Evolutionary conservation across 179 eudicot species (phyloP).

Genomic region (Sideroxylon spinosum): DNA sequence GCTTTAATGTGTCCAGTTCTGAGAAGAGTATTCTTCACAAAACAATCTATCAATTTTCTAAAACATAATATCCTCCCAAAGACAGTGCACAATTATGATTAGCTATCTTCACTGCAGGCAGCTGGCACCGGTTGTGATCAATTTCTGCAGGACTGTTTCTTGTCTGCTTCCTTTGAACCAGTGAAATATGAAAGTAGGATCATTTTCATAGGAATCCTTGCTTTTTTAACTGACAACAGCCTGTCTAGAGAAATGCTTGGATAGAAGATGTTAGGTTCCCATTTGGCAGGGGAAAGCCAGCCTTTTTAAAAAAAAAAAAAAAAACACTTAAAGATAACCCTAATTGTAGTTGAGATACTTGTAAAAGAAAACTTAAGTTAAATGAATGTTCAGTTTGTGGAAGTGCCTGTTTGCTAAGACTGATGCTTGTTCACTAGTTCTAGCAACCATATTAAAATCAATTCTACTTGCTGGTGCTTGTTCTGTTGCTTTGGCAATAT

Average conservation of each 20-base stretch:
- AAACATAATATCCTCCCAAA: not conserved
- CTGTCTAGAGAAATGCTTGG: not conserved
- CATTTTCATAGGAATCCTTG: not conserved
- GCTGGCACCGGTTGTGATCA: not conserved
- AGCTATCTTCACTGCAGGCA: not conserved
- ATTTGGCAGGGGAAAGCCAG: not conserved
- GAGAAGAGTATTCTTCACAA: not conserved
- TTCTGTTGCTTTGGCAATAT: not conserved
- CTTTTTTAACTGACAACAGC: not conserved
- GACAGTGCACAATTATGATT: not conserved
- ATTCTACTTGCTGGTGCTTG: not conserved
- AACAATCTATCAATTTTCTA: not conserved
- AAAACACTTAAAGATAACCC: not conserved
- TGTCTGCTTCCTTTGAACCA: not conserved
- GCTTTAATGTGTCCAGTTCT: not conserved
- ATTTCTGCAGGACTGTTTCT: not conserved
- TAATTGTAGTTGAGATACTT: not conserved
- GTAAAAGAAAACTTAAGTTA: not conserved
- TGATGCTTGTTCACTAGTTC: not conserved
- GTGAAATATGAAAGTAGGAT: not conserved
- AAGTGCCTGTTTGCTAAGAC: not conserved
- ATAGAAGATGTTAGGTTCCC: not conserved
- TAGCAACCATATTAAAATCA: not conserved
- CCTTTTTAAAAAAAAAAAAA: not conserved
- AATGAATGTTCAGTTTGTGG: constrained; percentile 1